Evolutionary conservation across 148 eudicot genomes (phyloP).

Genomic region (Rhododendron ferrugineum): DNA sequence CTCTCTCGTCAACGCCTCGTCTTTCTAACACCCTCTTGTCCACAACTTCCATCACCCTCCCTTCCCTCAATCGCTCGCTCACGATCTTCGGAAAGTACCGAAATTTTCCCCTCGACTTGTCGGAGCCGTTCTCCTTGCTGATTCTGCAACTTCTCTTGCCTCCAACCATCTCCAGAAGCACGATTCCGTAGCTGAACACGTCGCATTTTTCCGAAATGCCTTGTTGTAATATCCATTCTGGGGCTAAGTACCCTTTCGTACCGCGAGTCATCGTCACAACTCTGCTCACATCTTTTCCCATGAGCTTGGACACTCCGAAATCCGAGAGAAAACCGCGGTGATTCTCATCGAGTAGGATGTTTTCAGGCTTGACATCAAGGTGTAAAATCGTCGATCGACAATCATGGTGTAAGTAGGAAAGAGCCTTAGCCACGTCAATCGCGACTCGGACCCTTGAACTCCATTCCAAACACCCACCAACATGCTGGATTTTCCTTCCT

Average conservation of each 20-base stretch:
- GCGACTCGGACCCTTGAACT: constrained; percentile 52
- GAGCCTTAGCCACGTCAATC: constrained; percentile 73
- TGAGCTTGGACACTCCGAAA: constrained; percentile 78
- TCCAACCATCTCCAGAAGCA: constrained; percentile 73
- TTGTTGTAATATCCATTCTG: constrained; percentile 78
- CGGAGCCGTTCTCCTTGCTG: constrained; percentile 4
- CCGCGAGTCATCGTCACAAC: constrained; percentile 61
- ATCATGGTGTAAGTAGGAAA: constrained; percentile 84
- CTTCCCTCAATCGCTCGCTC: constrained; percentile 45
- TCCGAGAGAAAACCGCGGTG: constrained; percentile 60
- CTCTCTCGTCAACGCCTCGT: constrained; percentile 40
- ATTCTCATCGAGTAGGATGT: constrained; percentile 63
- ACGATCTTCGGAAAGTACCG: constrained; percentile 65
- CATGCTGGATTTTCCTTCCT: neutral
- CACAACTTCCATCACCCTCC: constrained; percentile 56
- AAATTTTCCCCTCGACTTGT: constrained; percentile 33
- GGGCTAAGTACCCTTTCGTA: constrained; percentile 87
- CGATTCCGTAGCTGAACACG: constrained; percentile 78
- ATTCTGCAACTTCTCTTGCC: constrained; percentile 46
- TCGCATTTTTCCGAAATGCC: constrained; percentile 76
- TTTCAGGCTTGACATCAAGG: constrained; percentile 85
- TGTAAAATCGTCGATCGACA: constrained; percentile 71
- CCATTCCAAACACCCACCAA: constrained; percentile 66
- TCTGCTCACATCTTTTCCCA: constrained; percentile 58
- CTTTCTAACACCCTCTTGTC: constrained; percentile 47